Evolutionary conservation across 169 alveolate genomes (phyloP).

Genomic region (Amoebophrya sp.): DNA sequence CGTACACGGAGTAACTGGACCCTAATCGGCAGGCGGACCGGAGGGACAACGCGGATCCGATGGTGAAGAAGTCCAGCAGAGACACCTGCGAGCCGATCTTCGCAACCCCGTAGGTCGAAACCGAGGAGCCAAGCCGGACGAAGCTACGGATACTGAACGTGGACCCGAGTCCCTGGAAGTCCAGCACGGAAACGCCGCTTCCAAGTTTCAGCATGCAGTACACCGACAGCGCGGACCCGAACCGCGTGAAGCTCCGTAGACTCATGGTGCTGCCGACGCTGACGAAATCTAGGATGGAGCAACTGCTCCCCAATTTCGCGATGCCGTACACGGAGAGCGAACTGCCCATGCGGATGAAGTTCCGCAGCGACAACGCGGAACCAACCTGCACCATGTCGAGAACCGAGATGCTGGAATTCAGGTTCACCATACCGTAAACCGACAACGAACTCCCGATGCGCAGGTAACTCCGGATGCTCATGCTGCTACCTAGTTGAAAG

Average conservation of each 20-base stretch:
- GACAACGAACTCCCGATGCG: not conserved
- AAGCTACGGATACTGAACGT: conserved; percentile 6
- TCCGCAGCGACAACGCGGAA: not conserved
- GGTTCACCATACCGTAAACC: not conserved
- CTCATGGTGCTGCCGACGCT: not conserved
- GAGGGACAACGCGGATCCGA: conserved; percentile 48
- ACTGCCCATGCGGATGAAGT: conserved; percentile 20
- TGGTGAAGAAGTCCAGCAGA: not conserved
- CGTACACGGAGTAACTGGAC: not conserved
- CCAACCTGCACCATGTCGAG: conserved; percentile 9
- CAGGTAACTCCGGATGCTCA: not conserved
- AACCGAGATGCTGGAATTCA: not conserved
- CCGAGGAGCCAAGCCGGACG: not conserved
- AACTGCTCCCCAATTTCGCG: not conserved
- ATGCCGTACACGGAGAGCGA: conserved; percentile 9
- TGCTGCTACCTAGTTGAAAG: not conserved
- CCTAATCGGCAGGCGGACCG: conserved; percentile 35
- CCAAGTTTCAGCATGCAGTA: not conserved
- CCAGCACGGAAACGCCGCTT: conserved; percentile 30
- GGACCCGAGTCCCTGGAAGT: conserved; percentile 6
- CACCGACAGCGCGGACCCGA: conserved; percentile 24
- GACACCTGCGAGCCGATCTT: not conserved
- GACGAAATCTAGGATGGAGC: not conserved
- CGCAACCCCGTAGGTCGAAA: not conserved
- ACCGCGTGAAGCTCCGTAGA: conserved; percentile 6